phyloP scores from a whole-genome alignment of 176 grass and related monocot genomes.

The Ensete ventricosum region DNA sequence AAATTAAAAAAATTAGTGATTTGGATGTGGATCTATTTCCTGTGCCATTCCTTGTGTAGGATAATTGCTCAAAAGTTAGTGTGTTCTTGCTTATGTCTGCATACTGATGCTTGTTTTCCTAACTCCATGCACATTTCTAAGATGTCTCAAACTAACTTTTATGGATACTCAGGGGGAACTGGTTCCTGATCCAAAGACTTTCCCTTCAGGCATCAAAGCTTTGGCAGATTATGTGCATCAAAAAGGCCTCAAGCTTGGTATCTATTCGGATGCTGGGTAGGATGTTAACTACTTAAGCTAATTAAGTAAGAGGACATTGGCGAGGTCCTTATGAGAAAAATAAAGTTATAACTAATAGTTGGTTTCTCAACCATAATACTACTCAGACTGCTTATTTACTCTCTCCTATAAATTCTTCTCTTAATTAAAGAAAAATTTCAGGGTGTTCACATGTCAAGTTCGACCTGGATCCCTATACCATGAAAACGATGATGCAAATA shows the following conservation, averaged over 20 bases:
- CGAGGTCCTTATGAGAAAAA: background rate
- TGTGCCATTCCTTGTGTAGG: background rate
- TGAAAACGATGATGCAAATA: conserved; percentile 62
- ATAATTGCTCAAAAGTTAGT: background rate
- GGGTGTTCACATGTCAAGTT: conserved; percentile 83
- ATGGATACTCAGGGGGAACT: conserved; percentile 51
- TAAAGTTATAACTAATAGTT: background rate
- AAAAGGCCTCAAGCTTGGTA: conserved; percentile 86
- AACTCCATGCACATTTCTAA: background rate
- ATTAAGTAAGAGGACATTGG: background rate
- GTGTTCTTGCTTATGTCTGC: background rate
- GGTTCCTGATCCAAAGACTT: conserved; percentile 74
- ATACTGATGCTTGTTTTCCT: background rate
- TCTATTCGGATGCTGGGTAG: conserved; percentile 95
- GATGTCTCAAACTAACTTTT: background rate
- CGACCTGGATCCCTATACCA: conserved; percentile 77
- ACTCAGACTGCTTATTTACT: background rate
- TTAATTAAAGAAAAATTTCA: conserved; percentile 39
- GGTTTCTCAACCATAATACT: background rate
- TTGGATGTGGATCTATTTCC: background rate
- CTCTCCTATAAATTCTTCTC: background rate
- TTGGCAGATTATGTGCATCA: conserved; percentile 83
- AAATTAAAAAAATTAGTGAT: background rate
- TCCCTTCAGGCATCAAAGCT: conserved; percentile 85
- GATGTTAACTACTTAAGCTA: background rate